phyloP scores from a whole-genome alignment of 768 basidiomycete genomes.

The Mycena metata region DNA sequence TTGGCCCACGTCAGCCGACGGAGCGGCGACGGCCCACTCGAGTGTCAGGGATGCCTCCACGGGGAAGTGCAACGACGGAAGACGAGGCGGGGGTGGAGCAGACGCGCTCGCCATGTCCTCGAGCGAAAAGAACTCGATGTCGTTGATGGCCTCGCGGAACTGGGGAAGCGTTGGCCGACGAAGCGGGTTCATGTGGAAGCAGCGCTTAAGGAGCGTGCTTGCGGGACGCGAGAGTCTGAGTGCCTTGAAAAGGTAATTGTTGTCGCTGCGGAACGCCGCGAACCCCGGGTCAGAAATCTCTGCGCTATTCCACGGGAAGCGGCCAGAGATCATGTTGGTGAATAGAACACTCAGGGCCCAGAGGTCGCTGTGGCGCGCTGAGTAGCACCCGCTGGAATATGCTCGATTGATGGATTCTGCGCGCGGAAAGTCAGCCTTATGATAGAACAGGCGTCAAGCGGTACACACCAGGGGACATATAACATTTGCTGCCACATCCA shows the following conservation, averaged over 20 bases:
- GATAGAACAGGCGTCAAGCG: not conserved
- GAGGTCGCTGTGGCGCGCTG: conserved; percentile 4
- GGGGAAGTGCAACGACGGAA: not conserved
- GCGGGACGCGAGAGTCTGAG: conserved; percentile 17
- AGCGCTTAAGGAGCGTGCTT: conserved; percentile 23
- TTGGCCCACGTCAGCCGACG: not conserved
- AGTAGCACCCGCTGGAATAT: not conserved
- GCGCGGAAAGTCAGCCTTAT: not conserved
- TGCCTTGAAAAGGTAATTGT: conserved; percentile 18
- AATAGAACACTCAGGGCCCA: conserved; percentile 25
- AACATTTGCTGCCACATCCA: conserved; percentile 20
- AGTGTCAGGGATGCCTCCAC: not conserved
- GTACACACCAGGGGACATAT: conserved; percentile 30
- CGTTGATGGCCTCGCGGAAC: conserved; percentile 27
- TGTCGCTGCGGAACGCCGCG: conserved; percentile 17
- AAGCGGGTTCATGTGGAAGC: conserved; percentile 27
- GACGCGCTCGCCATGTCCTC: not conserved
- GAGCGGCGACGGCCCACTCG: not conserved
- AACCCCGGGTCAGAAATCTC: conserved; percentile 8
- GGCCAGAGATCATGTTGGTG: conserved; percentile 16
- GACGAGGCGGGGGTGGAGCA: not conserved
- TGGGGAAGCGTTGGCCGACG: conserved; percentile 27
- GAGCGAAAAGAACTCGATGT: conserved; percentile 8
- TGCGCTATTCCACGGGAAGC: conserved; percentile 17
- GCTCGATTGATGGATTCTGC: conserved; percentile 11